A percentile compares a stretch with the other conserved stretches of the same genome.
phyloP scores from a whole-genome alignment of 1,139 yeast genomes.

The Pichia sp. region DNA sequence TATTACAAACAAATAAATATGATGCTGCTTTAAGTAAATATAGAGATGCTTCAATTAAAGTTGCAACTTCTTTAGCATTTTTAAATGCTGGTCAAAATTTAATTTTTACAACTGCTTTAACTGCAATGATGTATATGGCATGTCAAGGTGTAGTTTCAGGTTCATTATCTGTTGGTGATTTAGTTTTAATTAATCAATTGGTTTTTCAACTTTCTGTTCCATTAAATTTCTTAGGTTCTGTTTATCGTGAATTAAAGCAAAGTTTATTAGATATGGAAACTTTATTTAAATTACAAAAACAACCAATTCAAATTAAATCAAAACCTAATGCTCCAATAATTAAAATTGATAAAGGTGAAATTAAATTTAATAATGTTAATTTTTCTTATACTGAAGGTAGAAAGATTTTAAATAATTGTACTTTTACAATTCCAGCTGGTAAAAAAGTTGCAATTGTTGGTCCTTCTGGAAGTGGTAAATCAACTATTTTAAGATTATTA shows the following conservation, averaged over 20 bases:
- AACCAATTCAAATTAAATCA: conserved; percentile 61
- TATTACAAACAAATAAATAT: conserved; percentile 71
- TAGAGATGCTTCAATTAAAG: conserved; percentile 77
- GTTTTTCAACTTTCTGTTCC: conserved; percentile 96
- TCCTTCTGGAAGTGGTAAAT: conserved; percentile 92
- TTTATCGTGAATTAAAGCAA: conserved; percentile 89
- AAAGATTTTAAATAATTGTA: conserved; percentile 74
- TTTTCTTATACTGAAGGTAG: conserved; percentile 89
- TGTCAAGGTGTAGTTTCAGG: conserved; percentile 87
- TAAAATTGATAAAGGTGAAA: conserved; percentile 56
- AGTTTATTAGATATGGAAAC: conserved; percentile 91
- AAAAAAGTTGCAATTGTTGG: conserved; percentile 89
- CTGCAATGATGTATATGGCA: conserved; percentile 99
- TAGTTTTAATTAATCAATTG: conserved; percentile 91
- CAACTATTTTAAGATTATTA: conserved; percentile 76
- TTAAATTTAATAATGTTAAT: conserved; percentile 81
- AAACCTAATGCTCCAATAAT: conserved; percentile 57
- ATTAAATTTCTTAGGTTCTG: conserved; percentile 87
- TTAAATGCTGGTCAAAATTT: conserved; percentile 88
- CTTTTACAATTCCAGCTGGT: conserved; percentile 87
- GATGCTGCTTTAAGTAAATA: conserved; percentile 69
- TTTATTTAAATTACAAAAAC: conserved; percentile 72
- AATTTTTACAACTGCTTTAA: conserved; percentile 84
- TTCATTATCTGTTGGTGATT: conserved; percentile 82
- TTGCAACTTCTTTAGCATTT: conserved; percentile 87